Conservation (phyloP, 495 filamentous ascomycete species). For the Staphylotrichum tortipilum region DNA sequence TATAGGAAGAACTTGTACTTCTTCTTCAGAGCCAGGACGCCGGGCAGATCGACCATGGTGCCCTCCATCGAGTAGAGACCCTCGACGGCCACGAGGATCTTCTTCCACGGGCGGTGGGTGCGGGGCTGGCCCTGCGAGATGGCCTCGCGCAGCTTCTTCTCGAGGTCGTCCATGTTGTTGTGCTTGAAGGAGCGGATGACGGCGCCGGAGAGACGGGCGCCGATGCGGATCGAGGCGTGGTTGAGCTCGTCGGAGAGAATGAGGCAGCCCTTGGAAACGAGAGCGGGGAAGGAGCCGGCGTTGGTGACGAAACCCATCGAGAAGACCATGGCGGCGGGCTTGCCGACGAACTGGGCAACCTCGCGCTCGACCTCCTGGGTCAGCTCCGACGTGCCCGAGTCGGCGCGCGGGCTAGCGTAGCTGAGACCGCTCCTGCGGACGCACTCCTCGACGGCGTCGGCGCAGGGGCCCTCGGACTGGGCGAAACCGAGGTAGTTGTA, state of each 20-base stretch:
- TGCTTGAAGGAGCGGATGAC: slow-evolving; percentile 95
- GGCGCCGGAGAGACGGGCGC: slow-evolving; percentile 85
- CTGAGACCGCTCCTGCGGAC: slow-evolving; percentile 78
- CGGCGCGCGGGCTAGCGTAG: slow-evolving; percentile 68
- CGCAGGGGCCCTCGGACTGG: slow-evolving; percentile 94
- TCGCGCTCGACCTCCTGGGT: slow-evolving; percentile 81
- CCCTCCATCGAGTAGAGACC: slow-evolving; percentile 99
- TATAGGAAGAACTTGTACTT: slow-evolving; percentile 96
- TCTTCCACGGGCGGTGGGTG: slow-evolving; percentile 96
- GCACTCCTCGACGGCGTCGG: slow-evolving; percentile 80
- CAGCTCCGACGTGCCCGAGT: slow-evolving; percentile 81
- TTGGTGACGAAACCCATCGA: slow-evolving; percentile 99
- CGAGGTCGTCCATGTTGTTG: slow-evolving; percentile 86
- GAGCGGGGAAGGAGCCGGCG: slow-evolving; percentile 76
- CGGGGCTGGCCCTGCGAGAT: slow-evolving; percentile 95
- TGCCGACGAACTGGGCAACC: slow-evolving; percentile 85
- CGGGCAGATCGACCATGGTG: slow-evolving; percentile 93
- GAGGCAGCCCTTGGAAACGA: slow-evolving; percentile 84
- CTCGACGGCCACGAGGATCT: slow-evolving; percentile 93
- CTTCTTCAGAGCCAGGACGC: slow-evolving; percentile 73
- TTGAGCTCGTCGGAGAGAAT: slow-evolving; percentile 96
- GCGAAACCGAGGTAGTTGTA: slow-evolving; percentile 99
- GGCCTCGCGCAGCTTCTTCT: slow-evolving; percentile 73
- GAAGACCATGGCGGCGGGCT: slow-evolving; percentile 89
- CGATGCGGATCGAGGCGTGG: slow-evolving; percentile 93